A percentile compares a stretch with the other conserved stretches of the same genome.
Conservation (phyloP, 805 yeast genomes). For the Saccharomycopsis sp. region DNA sequence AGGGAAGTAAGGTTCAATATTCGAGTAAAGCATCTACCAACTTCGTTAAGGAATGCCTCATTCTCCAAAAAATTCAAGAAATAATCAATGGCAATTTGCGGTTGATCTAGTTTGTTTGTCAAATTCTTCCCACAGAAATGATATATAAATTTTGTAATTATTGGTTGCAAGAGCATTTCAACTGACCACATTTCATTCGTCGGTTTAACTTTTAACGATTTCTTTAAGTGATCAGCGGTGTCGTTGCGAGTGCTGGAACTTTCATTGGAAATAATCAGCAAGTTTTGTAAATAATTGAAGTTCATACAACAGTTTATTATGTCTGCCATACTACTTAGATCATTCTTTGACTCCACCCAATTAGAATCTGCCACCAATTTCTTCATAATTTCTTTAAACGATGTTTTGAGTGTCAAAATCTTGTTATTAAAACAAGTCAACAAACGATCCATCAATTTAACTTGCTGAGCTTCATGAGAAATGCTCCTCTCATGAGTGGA, state of each 20-base stretch:
- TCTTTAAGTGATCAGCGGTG: too few relatives aligned
- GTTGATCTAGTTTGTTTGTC: constrained; percentile 20
- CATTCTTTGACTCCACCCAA: constrained; percentile 7
- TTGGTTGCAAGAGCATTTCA: constrained; percentile 13
- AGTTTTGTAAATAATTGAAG: constrained; percentile 13
- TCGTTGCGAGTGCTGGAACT: too few relatives aligned
- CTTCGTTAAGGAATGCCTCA: constrained; percentile 5
- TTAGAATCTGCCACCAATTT: constrained; percentile 11
- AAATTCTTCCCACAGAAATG: constrained; percentile 21
- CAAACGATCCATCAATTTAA: not conserved
- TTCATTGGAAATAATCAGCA: not conserved
- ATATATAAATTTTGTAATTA: constrained; percentile 18
- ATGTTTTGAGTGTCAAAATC: constrained; percentile 4
- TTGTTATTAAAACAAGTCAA: not conserved
- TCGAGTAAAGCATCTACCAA: constrained; percentile 1
- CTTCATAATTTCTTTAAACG: constrained; percentile 7
- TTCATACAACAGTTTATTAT: constrained; percentile 11
- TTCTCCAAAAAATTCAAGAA: constrained; percentile 15
- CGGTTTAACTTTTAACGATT: not conserved
- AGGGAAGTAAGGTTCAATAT: not conserved
- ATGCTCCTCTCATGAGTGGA: not conserved
- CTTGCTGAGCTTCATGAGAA: not conserved
- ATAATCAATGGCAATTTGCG: constrained; percentile 19
- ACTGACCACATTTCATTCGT: constrained; percentile 11
- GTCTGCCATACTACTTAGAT: constrained; percentile 3